Base-by-base conservation (phyloP, 306 rosid genomes). In the Cicer judaicum region DNA sequence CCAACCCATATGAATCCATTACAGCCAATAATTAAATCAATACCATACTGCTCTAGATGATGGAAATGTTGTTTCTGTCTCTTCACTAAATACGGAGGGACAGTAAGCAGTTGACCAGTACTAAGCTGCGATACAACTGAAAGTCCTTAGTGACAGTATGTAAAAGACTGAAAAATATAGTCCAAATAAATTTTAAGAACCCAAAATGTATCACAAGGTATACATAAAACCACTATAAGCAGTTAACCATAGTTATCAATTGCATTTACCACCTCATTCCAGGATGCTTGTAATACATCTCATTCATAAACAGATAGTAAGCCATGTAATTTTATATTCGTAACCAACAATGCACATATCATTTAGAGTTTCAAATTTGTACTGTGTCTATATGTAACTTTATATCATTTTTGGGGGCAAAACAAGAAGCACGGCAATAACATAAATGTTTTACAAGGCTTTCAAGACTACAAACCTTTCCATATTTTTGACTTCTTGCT, bases 401-500 rank as follows among this genome's bases (percentile, higher is more conserved):
- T 29, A 15, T 19, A 40, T 14, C 8, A 60, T 8, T 46, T 54
- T 77, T 73, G 10, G 14, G 13, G 54, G 38, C 39, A 46, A 63
- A 68, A 67, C 41, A 65, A 43, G 69, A 40, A 1, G 44, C 29
- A 42, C 43, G 5, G 8, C 12, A 76, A 47, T 48, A 11, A 7
- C 70, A 46, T 43, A 34, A 75, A 53, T 40, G 55, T 62, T 61
- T 44, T 40, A 53, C 43, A 53, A 68, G 50, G 48, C 73, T 73
- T 75, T 19, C 54, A 43, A 70, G 73, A 79, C 84, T 14, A 15
- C 78, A 49, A 46, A 92, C 99, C 97, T 94, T 94, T 29, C 96
- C 98, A 60, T 90, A 94, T 80, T 91, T 91, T 83, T 87, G 92
- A 76, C 97, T 94, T 86, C 98, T 84, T 77, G 98, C 97, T 84